Evolutionary conservation across 345 rosid species (phyloP), one percentile per base, ranked within the genome.

Genomic region (Iberis pinnata): DNA sequence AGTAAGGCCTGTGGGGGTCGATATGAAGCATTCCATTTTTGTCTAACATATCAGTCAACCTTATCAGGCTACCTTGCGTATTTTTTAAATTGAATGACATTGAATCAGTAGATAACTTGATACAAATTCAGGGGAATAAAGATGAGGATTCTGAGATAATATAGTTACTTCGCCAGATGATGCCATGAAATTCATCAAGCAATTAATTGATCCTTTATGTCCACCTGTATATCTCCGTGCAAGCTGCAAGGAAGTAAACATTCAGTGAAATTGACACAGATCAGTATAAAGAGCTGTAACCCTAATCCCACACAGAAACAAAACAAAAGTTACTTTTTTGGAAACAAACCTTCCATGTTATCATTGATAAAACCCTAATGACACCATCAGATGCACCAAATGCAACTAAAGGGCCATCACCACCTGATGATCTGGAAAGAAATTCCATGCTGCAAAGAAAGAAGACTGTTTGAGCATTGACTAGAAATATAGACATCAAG

Each of bases 381-480:
- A 92, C 89, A 56, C 98, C 98, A 77, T 88, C 98, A 17, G 98
- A 81, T 74, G 86, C 80, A 63, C 98, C 98, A 73, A 88, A 92
- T 46, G 98, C 98, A 73, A 92, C 90, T 55, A 88, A 89, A 55
- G 98, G 97, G 65, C 89, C 90, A 69, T 92, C 97, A 45, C 96
- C 86, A 63, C 76, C 78, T 31, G 74, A 72, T 43, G 88, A 88
- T 75, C 86, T 77, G 51, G 87, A 47, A 14, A 88, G 95, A 51
- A 88, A 92, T 75, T 88, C 97, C 98, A 92, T 85, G 69, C 98
- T 88, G 80, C 69, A 74, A 50, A 36, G 53, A 47, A 57, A 54
- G 58, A 67, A 58, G 53, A 12, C 11, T 18, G 29, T 42, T 27
- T 35, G 22, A 52, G 38, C 14, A 47, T 5, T 29, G 36, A 46